Conservation (phyloP, 2,329 filamentous ascomycete species). For the Penicillium vulpinum region DNA sequence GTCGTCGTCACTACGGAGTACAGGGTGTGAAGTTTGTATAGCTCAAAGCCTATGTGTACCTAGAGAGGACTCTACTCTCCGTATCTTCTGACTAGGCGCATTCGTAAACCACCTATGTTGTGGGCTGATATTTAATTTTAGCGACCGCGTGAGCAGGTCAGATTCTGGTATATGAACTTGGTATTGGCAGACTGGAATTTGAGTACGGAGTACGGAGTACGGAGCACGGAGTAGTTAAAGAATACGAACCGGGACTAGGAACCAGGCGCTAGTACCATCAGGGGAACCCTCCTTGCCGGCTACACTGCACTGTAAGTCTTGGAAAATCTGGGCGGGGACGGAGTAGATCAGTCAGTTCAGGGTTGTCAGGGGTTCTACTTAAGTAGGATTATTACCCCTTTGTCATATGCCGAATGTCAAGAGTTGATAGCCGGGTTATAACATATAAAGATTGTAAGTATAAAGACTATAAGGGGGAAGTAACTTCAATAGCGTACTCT, state of each 20-base stretch:
- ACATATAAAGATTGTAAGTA: no score
- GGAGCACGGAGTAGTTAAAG: no score
- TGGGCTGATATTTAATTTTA: background rate
- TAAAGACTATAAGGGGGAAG: background rate
- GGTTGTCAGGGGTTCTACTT: background rate
- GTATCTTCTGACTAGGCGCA: background rate
- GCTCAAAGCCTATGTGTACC: background rate
- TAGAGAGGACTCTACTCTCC: no score
- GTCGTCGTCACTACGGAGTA: background rate
- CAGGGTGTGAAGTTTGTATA: background rate
- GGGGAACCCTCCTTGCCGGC: conserved; percentile 8
- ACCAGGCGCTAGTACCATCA: background rate
- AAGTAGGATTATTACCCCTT: background rate
- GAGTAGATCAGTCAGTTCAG: background rate
- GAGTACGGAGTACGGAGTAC: no score
- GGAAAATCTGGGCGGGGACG: background rate
- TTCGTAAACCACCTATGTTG: background rate
- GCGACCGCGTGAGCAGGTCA: background rate
- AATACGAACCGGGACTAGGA: background rate
- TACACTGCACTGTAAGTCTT: background rate
- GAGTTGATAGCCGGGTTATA: no score
- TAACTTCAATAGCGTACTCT: conserved; percentile 7
- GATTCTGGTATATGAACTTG: background rate
- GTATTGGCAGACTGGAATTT: background rate
- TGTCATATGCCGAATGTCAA: no score